Evolutionary conservation across 1,284 basidiomycete genomes (phyloP).

Genomic region (Exobasidium cylindrosporum): DNA sequence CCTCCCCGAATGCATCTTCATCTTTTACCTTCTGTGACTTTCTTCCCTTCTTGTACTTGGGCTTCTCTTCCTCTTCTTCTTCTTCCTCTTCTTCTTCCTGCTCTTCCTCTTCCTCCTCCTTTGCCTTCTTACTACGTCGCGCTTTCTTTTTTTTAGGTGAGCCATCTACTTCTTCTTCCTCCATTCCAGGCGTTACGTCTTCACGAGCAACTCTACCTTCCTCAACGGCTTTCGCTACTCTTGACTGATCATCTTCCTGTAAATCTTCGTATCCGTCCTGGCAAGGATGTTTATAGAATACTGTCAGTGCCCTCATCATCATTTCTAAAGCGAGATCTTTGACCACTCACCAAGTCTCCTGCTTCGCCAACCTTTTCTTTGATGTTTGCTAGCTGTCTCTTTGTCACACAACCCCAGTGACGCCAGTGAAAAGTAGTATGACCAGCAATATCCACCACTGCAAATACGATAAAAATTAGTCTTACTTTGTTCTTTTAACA

Average conservation of each 20-base stretch:
- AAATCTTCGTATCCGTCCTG: slow-evolving; percentile 38
- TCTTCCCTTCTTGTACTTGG: slow-evolving; percentile 1
- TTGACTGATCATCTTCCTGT: slow-evolving; percentile 23
- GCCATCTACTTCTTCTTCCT: background rate
- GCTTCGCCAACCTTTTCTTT: slow-evolving; percentile 64
- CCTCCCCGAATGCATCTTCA: background rate
- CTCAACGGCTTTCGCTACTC: slow-evolving; percentile 26
- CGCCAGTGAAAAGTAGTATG: slow-evolving; percentile 65
- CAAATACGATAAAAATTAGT: too few species aligned
- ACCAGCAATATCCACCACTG: slow-evolving; percentile 1
- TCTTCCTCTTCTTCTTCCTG: background rate
- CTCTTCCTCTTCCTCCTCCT: slow-evolving; percentile 5
- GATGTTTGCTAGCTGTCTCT: slow-evolving; percentile 69
- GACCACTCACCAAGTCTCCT: slow-evolving; percentile 2
- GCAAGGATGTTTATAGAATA: background rate
- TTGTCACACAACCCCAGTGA: slow-evolving; percentile 77
- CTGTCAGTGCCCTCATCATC: background rate
- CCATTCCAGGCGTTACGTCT: slow-evolving; percentile 22
- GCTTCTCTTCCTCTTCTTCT: slow-evolving; percentile 1
- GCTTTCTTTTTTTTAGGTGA: background rate
- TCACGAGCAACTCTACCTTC: slow-evolving; percentile 33
- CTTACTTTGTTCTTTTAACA: too few species aligned
- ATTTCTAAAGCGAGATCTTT: background rate
- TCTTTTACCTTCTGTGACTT: background rate
- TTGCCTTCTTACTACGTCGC: background rate